Conservation (phyloP, 2,329 filamentous ascomycete species). For the Lachnellula hyalina region DNA sequence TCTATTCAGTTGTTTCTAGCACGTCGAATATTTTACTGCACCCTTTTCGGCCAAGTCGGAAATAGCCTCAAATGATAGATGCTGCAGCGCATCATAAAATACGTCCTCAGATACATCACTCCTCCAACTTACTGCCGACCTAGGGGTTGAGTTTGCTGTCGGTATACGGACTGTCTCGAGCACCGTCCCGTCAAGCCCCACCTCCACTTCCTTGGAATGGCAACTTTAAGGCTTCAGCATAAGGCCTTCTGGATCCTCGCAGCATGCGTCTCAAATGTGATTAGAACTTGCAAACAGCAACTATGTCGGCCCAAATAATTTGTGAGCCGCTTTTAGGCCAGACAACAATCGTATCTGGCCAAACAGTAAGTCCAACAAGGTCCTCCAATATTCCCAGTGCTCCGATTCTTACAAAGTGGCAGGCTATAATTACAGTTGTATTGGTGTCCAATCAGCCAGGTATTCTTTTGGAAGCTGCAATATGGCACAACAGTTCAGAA, state of each 20-base stretch:
- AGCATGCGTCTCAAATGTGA: too few relatives aligned
- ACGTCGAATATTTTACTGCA: background rate
- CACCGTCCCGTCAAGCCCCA: background rate
- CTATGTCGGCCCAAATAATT: conserved; percentile 1
- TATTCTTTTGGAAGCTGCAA: conserved; percentile 1
- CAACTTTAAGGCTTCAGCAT: too few relatives aligned
- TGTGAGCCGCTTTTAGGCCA: conserved; percentile 3
- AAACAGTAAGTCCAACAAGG: background rate
- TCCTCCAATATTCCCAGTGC: background rate
- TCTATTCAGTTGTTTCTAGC: too few relatives aligned
- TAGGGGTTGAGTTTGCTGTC: background rate
- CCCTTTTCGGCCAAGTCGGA: background rate
- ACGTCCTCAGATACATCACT: background rate
- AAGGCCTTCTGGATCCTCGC: too few relatives aligned
- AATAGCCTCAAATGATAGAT: background rate
- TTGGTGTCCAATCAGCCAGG: background rate
- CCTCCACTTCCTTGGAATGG: too few relatives aligned
- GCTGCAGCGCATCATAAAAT: background rate
- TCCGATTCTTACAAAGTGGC: background rate
- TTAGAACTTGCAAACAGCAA: background rate
- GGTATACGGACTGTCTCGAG: background rate
- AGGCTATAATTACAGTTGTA: background rate
- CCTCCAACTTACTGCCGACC: background rate
- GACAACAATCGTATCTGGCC: background rate
- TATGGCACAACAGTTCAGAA: conserved; percentile 5